phyloP scores from a whole-genome alignment of 1,284 basidiomycete species.

The Pisolithus thermaeus region DNA sequence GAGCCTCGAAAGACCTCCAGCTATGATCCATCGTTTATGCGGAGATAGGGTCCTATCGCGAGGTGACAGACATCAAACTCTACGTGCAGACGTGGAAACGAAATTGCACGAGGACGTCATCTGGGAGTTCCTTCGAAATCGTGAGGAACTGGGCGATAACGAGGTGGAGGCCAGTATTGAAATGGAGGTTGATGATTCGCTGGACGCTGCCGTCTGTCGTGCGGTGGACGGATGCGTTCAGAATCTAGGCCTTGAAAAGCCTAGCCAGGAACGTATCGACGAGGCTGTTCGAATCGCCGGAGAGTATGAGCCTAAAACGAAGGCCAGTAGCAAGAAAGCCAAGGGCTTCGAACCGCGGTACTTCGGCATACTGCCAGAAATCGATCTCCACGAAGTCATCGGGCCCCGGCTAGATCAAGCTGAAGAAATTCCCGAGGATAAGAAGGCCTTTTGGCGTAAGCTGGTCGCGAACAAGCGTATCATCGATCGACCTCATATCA shows the following conservation, averaged over 20 bases:
- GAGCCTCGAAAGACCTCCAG: slow-evolving; percentile 50
- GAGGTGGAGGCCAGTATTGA: slow-evolving; percentile 67
- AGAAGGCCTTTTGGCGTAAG: slow-evolving; percentile 43
- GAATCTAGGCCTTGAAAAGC: slow-evolving; percentile 47
- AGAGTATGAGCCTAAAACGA: slow-evolving; percentile 41
- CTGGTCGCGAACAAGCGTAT: slow-evolving; percentile 50
- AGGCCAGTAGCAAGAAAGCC: slow-evolving; percentile 23
- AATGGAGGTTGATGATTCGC: slow-evolving; percentile 51
- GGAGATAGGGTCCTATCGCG: slow-evolving; percentile 68
- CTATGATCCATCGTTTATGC: slow-evolving; percentile 68
- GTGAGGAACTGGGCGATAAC: slow-evolving; percentile 59
- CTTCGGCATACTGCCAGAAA: slow-evolving; percentile 72
- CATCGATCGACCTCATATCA: slow-evolving; percentile 72
- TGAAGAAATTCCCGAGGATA: slow-evolving; percentile 24
- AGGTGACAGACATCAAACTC: slow-evolving; percentile 80
- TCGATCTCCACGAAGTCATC: slow-evolving; percentile 52
- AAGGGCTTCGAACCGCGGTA: slow-evolving; percentile 46
- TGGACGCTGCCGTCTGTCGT: slow-evolving; percentile 51
- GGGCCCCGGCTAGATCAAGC: slow-evolving; percentile 29
- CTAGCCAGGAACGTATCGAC: slow-evolving; percentile 50
- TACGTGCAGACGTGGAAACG: slow-evolving; percentile 49
- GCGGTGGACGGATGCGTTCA: slow-evolving; percentile 56
- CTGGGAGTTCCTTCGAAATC: slow-evolving; percentile 68
- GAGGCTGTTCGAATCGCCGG: slow-evolving; percentile 53
- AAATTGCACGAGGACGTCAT: slow-evolving; percentile 77